Evolutionary conservation across 2,329 filamentous ascomycete species (phyloP), one percentile per base, ranked within the genome.

Genomic region (Stemphylium beticola): DNA sequence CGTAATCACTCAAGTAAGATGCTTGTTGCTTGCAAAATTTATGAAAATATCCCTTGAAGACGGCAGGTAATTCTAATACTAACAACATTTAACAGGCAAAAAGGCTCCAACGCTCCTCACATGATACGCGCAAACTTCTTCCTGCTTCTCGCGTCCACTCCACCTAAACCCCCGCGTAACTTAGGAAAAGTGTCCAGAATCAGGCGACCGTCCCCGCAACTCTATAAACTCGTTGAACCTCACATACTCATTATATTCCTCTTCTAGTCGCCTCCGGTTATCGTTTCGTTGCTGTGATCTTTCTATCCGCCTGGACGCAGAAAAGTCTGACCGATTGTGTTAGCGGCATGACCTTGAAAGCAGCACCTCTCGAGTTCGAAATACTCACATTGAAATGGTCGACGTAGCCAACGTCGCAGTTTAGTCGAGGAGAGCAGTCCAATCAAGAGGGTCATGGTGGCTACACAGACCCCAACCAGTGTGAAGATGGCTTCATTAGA

Each of bases 401-500:
- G 38, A 4, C n/a, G 39, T 2, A 51, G 26, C 34, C 48, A 45
- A 12, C 36, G 12, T 29, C 40, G 18, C 4, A 26, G 7, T 8
- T 11, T 45, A 7, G 33, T 6, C 0, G 40, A 51, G 2, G 22
- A 24, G 5, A 39, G 4, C 0, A 45, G 2, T 2, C 17, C 33
- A 10, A 33, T 7, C 0, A 51, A 1, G 2, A 45, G 32, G 1
- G 20, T 24, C 2, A 26, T 1, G 1, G 38, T 18, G 0, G 33
- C n/a, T n/a, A 44, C 22, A 2, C 41, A 38, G 1, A 51, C 17
- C 4, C 40, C 40, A 1, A 26, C 1, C 0, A 51, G 2, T 1
- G 49, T 29, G 3, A 51, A 20, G 7, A 51, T 22, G 4, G 33
- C 49, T 20, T 46, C 41, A 2, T 15, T 65, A 11, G 49, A 45